These are phyloP conservation scores for Euphorbia schlechtendalii DNA, from an alignment of 441 rosid genomes.

Conservation along the genomic window DNA sequence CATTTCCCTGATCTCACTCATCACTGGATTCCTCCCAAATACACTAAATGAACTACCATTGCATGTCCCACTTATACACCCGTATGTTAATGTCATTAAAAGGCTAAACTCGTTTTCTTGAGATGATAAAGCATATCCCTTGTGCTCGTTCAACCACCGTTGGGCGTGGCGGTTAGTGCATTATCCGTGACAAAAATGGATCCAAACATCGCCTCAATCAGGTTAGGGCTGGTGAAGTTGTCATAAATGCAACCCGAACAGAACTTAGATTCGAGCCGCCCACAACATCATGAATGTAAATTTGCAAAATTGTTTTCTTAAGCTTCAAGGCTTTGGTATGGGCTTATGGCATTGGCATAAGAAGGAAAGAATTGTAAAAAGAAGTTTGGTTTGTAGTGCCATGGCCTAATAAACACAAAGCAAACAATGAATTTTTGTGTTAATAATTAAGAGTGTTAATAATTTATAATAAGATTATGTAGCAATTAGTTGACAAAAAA, in stretches of 20 bases:
- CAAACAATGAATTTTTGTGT: background rate
- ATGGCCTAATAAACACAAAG: slow-evolving; percentile 17
- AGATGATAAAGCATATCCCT: slow-evolving; percentile 42
- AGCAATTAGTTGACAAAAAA: slow-evolving; percentile 1
- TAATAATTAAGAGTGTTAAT: too few species aligned
- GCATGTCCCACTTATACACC: slow-evolving; percentile 38
- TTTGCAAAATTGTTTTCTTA: slow-evolving; percentile 36
- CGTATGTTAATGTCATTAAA: slow-evolving; percentile 37
- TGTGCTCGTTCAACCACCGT: slow-evolving; percentile 47
- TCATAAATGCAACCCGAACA: slow-evolving; percentile 29
- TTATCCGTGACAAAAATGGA: slow-evolving; percentile 36
- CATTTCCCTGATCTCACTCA: slow-evolving; percentile 45
- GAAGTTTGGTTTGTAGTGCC: slow-evolving; percentile 15
- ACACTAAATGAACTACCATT: slow-evolving; percentile 52
- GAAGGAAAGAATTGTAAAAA: background rate
- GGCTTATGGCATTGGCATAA: too few species aligned
- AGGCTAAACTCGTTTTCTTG: slow-evolving; percentile 34
- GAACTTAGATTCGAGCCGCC: slow-evolving; percentile 39
- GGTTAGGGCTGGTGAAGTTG: slow-evolving; percentile 27
- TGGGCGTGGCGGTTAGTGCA: slow-evolving; percentile 39
- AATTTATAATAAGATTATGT: background rate
- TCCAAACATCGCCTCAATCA: slow-evolving; percentile 29
- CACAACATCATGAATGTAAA: slow-evolving; percentile 57
- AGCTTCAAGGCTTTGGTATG: slow-evolving; percentile 21
- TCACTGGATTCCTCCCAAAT: slow-evolving; percentile 40